A percentile compares a stretch with the other conserved stretches of the same genome.
phyloP scores from a whole-genome alignment of 495 filamentous ascomycete species.

The Penicillium mononematosum region DNA sequence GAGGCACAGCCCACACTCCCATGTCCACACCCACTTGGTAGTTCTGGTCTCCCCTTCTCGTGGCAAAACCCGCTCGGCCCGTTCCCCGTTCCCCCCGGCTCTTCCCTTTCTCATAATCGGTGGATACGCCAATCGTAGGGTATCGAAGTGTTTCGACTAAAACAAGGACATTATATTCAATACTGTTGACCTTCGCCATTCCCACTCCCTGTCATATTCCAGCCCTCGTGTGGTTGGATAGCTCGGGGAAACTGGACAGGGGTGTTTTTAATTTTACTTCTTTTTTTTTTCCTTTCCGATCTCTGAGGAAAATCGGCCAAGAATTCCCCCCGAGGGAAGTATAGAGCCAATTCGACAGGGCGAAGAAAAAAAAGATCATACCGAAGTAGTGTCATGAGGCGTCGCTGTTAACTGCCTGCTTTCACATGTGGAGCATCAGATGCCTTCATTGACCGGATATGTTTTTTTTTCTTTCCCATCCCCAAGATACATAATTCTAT shows the following conservation, averaged over 20 bases:
- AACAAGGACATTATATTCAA: background rate
- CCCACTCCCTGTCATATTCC: conserved; percentile 8
- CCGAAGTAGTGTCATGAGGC: background rate
- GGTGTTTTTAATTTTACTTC: background rate
- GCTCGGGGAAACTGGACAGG: background rate
- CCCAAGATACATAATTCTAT: conserved; percentile 15
- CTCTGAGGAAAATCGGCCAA: conserved; percentile 2
- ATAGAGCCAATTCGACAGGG: conserved; percentile 4
- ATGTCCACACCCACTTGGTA: background rate
- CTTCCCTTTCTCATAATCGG: conserved; percentile 19
- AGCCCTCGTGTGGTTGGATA: conserved; percentile 1
- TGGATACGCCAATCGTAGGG: conserved; percentile 18
- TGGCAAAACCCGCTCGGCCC: conserved; percentile 30
- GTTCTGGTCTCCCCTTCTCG: conserved; percentile 3
- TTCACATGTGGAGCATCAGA: conserved; percentile 24
- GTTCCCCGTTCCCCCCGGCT: conserved; percentile 23
- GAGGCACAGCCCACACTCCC: conserved; percentile 5
- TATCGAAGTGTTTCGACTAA: conserved; percentile 1
- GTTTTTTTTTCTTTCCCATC: background rate
- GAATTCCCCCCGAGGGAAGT: conserved; percentile 1
- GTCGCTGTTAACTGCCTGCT: conserved; percentile 9
- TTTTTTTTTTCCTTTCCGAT: background rate
- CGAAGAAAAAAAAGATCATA: background rate
- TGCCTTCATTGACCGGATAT: conserved; percentile 29
- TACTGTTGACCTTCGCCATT: background rate